Percentiles rank a stretch among this genome's conserved stretches.
phyloP scores from a whole-genome alignment of 345 rosid genomes.

The Citrus trifoliata region DNA sequence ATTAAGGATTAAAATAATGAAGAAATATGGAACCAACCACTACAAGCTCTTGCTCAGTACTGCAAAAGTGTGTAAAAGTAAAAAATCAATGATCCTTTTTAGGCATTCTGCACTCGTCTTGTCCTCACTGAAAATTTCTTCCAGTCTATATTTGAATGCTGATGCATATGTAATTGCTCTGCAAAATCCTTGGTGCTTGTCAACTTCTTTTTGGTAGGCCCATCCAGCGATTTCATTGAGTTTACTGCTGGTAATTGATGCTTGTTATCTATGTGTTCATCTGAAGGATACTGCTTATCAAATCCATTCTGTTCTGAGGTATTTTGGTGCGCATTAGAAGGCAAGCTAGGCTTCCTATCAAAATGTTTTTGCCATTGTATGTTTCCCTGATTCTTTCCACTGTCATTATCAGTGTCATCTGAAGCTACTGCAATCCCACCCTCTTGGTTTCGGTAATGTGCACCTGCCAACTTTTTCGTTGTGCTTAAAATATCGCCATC shows the following conservation, averaged over 20 bases:
- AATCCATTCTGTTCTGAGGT: neutral
- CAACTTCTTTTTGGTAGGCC: neutral
- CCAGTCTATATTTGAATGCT: constrained; percentile 14
- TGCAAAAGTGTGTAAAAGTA: neutral
- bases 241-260: neutral
- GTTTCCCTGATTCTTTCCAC: neutral
- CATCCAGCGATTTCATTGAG: neutral
- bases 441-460: neutral
- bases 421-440: neutral
- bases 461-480: neutral
- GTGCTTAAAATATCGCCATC: neutral
- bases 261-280: neutral
- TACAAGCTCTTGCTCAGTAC: neutral
- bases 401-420: neutral
- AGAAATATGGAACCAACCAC: neutral
- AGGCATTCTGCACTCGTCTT: neutral
- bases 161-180: neutral
- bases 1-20: neutral
- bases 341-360: constrained; percentile 4
- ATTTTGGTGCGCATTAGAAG: neutral
- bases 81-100: neutral
- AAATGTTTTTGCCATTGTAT: neutral
- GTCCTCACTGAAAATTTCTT: constrained; percentile 27
- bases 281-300: constrained; percentile 5
- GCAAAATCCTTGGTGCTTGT: neutral